Base-by-base conservation (phyloP, 1,139 yeast genomes). In the Suhomyces atakaporum region DNA sequence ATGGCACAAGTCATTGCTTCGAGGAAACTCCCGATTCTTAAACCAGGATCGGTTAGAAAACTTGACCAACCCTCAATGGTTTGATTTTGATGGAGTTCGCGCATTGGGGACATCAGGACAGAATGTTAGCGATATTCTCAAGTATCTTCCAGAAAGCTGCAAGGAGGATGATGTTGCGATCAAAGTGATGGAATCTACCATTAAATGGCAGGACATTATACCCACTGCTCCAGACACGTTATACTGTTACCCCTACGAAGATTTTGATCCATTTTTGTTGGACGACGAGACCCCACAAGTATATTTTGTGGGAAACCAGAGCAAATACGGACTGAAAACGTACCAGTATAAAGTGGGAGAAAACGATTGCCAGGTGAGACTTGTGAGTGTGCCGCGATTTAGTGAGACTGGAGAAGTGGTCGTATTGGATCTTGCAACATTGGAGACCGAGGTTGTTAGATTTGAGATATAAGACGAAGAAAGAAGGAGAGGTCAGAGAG, bases 221-320 rank as follows among this genome's bases (percentile, higher is more conserved):
- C 98, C 98, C 2, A 89, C 97, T 0, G 95, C 96, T 1, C 99
- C 99, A 0, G 98, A 92, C 53, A 94, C 99, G 0, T 64, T 92
- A 29, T 85, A 86, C 67, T 83, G 95, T 46, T 89, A 88, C 50
- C 97, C 99, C 1, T 90, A 73, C 53, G 74, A 77, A n/a, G 77
- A 81, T 28, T 52, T 56, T 4, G 98, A 94, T 58, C 97, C 97
- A 2, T 89, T 92, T 58, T 73, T 87, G 3, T 56, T 92, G 22
- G 40, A 37, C 9, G 66, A 66, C 5, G 85, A 84, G 51, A 76
- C 86, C 14, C 98, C 98, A 1, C 92, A 88, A 54, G 81, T 90
- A 2, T 88, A 85, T 54, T 79, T 88, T 51, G 87, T 79, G 1
- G 97, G 97, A 0, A 90, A 90, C 55, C 96, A 89, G 58, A 76